Evolutionary conservation across 805 yeast species (phyloP), one percentile per base, ranked within the genome.

Genomic region (Metschnikowia santaceciliae): DNA sequence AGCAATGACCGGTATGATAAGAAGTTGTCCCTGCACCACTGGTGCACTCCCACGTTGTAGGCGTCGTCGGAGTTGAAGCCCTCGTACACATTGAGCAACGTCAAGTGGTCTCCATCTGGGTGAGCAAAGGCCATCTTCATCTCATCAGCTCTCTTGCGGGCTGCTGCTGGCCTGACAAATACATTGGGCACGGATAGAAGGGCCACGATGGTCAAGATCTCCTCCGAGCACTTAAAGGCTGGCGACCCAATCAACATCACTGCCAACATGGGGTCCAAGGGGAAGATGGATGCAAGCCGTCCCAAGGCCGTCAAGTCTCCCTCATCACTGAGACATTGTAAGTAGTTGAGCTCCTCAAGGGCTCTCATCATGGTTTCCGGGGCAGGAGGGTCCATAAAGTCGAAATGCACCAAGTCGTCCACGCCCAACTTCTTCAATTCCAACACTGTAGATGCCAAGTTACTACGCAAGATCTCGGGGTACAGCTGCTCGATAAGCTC

Each of bases 351-450:
- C 68, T 92, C 99, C 69, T 92, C 99, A 55, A 92, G 75, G 0
- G 98, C 98, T 67, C 99, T 80, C 99, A 94, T 94, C 99, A 92
- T 94, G 6, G 99, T 94, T 70, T 92, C 99, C 8, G 99, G 99
- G 2, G 98, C 98, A 13, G 99, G 99, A 6, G 99, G 98, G 65
- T 92, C 99, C 96, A 92, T 92, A 66, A 94, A 92, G 68, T 94
- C 99, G 65, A 92, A 92, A 71, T 92, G 98, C 37, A 94, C 99
- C 63, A 92, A 80, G 71, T 92, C 98, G 65, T 94, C 96, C 56
- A 92, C 80, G 13, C 98, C 98, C 56, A 94, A 79, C 70, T 94
- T 94, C 68, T 94, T 94, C 69, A 92, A 77, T 67, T 94, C 96
- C 56, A 92, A 73, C 34, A 92, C 98, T 0, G 97, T 94, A 22